phyloP scores from a whole-genome alignment of 805 yeast genomes.

The Teunomyces barrocoloradensis region DNA sequence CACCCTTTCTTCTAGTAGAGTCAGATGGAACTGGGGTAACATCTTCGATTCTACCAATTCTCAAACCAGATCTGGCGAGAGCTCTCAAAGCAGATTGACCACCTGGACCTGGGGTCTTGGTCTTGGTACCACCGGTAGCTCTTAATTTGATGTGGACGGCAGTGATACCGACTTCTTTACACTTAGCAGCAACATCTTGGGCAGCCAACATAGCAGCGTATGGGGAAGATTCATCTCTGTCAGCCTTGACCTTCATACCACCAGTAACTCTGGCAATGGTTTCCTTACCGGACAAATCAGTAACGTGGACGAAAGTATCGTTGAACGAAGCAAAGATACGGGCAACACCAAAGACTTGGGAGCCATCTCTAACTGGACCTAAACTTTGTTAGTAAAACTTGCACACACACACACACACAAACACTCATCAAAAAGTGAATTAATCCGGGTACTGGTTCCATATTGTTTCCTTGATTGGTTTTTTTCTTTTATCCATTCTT shows the following conservation, averaged over 20 bases:
- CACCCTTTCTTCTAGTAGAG: conserved; percentile 99
- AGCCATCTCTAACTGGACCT: conserved; percentile 74
- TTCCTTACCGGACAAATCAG: conserved; percentile 99
- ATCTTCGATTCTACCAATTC: conserved; percentile 99
- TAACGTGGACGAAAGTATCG: conserved; percentile 99
- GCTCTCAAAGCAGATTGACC: conserved; percentile 99
- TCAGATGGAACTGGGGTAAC: conserved; percentile 99
- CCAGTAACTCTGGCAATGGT: conserved; percentile 99
- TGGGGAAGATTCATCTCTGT: conserved; percentile 99
- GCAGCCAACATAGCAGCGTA: conserved; percentile 99
- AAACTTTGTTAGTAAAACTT: conserved; percentile 3
- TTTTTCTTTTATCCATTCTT: too few species aligned
- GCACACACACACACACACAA: background rate
- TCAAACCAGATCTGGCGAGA: conserved; percentile 98
- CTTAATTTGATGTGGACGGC: conserved; percentile 99
- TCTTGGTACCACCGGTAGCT: conserved; percentile 99
- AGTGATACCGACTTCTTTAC: conserved; percentile 99
- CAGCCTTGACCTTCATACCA: conserved; percentile 99
- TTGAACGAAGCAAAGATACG: conserved; percentile 99
- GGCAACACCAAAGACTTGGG: conserved; percentile 99
- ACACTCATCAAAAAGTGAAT: background rate
- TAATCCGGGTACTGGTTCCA: background rate
- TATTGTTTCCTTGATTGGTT: background rate
- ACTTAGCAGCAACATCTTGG: conserved; percentile 97
- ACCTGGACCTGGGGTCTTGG: conserved; percentile 99